A percentile compares a stretch with the other conserved stretches of the same genome.
Evolutionary conservation across 2,329 filamentous ascomycete species (phyloP).

Genomic region (Pyrenophora graminea): DNA sequence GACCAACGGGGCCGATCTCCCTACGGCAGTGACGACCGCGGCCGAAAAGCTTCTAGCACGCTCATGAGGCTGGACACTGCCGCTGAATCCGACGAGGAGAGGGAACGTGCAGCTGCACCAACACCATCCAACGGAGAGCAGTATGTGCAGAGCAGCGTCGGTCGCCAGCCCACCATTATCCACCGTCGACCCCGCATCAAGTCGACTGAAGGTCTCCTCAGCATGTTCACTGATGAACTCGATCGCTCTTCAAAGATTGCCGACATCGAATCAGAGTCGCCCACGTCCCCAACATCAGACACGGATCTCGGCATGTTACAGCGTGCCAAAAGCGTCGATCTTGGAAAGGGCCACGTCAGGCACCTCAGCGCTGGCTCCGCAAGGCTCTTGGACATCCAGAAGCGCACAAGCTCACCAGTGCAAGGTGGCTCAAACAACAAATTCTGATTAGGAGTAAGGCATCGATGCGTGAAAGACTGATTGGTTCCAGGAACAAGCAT

Average conservation of each 20-base stretch:
- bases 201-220: conserved; percentile 64
- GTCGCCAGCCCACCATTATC: conserved; percentile 66
- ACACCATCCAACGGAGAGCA: conserved; percentile 40
- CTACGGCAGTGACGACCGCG: conserved; percentile 31
- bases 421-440: conserved; percentile 33
- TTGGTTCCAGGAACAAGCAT: conserved; percentile 23
- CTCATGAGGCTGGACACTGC: conserved; percentile 45
- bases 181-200: conserved; percentile 62
- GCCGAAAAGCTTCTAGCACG: conserved; percentile 51
- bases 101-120: conserved; percentile 23
- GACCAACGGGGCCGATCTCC: conserved; percentile 48
- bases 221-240: conserved; percentile 51
- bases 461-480: conserved; percentile 20
- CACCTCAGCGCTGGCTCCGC: conserved; percentile 80
- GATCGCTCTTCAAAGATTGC: conserved; percentile 40
- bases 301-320: conserved; percentile 50
- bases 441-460: conserved; percentile 28
- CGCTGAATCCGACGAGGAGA: conserved; percentile 51
- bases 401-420: conserved; percentile 40
- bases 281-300: conserved; percentile 37
- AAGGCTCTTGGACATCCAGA: conserved; percentile 68
- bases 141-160: conserved; percentile 58
- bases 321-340: conserved; percentile 72
- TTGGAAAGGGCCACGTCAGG: conserved; percentile 67
- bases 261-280: conserved; percentile 37